A percentile compares a stretch with the other conserved stretches of the same genome.
Evolutionary conservation across 1,284 basidiomycete species (phyloP).

Genomic region (Cryptococcus sp.): DNA sequence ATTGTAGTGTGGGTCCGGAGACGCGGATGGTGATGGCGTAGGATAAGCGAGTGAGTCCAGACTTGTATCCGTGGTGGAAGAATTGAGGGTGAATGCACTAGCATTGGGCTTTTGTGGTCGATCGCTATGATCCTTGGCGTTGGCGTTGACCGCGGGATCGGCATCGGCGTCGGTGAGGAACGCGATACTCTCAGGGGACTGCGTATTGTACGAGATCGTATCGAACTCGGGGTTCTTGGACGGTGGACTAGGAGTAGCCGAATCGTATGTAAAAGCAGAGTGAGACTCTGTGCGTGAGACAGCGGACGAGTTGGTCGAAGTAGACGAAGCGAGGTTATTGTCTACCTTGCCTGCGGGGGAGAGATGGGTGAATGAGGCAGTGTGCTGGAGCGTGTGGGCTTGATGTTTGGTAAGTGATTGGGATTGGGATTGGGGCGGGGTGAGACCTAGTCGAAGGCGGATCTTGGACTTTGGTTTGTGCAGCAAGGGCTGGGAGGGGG

Average conservation of each 20-base stretch:
- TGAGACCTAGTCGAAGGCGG: slow-evolving; percentile 42
- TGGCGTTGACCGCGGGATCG: background rate
- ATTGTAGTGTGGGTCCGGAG: background rate
- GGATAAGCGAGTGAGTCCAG: background rate
- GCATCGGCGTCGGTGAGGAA: background rate
- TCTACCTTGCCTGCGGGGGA: slow-evolving; percentile 2
- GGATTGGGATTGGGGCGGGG: slow-evolving; percentile 26
- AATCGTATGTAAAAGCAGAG: slow-evolving; percentile 31
- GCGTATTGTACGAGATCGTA: slow-evolving; percentile 35
- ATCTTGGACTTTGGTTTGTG: slow-evolving; percentile 45
- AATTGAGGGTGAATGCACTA: background rate
- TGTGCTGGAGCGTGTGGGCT: slow-evolving; percentile 1
- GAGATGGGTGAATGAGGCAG: slow-evolving; percentile 4
- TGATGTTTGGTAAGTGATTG: background rate
- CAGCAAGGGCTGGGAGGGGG: slow-evolving; percentile 22
- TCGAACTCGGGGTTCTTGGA: slow-evolving; percentile 23
- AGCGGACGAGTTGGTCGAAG: slow-evolving; percentile 13
- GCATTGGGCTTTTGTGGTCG: background rate
- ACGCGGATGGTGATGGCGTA: background rate
- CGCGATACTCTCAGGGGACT: slow-evolving; percentile 20
- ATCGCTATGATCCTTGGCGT: background rate
- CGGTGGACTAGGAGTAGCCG: slow-evolving; percentile 9
- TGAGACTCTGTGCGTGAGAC: slow-evolving; percentile 23
- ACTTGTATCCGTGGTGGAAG: background rate
- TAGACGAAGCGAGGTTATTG: slow-evolving; percentile 14